Evolutionary conservation across 2,329 filamentous ascomycete species (phyloP), one percentile per base, ranked within the genome.

Genomic region (Clarireedia homoeocarpa): DNA sequence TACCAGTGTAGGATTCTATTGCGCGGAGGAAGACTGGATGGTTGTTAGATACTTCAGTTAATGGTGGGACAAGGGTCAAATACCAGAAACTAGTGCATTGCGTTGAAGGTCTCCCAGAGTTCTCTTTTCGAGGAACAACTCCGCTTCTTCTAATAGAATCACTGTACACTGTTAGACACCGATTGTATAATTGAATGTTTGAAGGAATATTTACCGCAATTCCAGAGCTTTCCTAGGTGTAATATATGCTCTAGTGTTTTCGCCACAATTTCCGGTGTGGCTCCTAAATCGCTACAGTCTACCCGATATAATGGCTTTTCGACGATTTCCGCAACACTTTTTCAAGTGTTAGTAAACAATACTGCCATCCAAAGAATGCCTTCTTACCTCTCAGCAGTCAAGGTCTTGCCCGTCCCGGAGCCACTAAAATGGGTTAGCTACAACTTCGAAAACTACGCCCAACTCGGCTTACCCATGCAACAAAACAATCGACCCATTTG

Each of bases 1-100:
- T 49, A 49, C 47, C 53, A 15, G 30, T 61, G 48, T 73, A 74
- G 50, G 74, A 74, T 38, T 72, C 69, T 12, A 75, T 60, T n/a
- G 66, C 63, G 14, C 72, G 68, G 30, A 75, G 65, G 47, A 71
- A 68, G 36, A 70, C 69, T 56, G 40, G 3, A 3, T 6, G 14
- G 14, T 24, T 4, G 23, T 46, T 46, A 46, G 44, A 10, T 26
- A 45, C 10, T 45, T 20, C 4, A 23, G 3, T 26, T 45, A 12
- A 44, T 46, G 23, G 10, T 46, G 15, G 14, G n/a, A 6, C 3
- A 24, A 46, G 44, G 3, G 5, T 4, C 5, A 9, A 24, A 14
- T 46, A 46, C 47, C 47, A 23, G 53, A 56, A 5, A 52, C 38
- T 30, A 56, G 46, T 24, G 48, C 40, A 44, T 52, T 56, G n/a